Evolutionary conservation across 306 rosid species (phyloP).

Genomic region (Parietaria judaica): DNA sequence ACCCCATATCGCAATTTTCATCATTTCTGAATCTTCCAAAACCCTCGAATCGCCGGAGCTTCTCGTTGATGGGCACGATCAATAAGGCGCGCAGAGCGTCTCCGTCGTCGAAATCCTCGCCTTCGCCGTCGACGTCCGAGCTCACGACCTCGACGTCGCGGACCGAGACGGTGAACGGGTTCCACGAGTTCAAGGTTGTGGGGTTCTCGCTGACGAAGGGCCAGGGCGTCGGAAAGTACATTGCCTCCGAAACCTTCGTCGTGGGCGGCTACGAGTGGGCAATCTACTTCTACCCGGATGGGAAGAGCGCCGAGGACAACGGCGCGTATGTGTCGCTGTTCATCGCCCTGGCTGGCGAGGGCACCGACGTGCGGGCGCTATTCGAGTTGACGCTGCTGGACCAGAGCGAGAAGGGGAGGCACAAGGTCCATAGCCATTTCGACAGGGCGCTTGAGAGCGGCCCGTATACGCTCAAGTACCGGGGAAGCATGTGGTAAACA

Average conservation of each 20-base stretch:
- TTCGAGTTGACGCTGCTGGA: slow-evolving; percentile 50
- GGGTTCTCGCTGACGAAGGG: slow-evolving; percentile 51
- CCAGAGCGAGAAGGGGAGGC: slow-evolving; percentile 47
- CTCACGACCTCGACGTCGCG: slow-evolving; percentile 39
- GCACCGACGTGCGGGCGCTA: slow-evolving; percentile 53
- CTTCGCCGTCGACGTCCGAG: slow-evolving; percentile 18
- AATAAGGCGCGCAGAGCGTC: slow-evolving; percentile 14
- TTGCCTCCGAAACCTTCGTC: slow-evolving; percentile 44
- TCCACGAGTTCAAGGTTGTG: slow-evolving; percentile 43
- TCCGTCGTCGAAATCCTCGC: background rate
- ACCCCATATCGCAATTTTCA: background rate
- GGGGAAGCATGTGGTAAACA: slow-evolving; percentile 61
- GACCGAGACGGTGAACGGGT: slow-evolving; percentile 44
- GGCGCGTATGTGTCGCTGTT: slow-evolving; percentile 44
- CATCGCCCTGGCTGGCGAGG: slow-evolving; percentile 51
- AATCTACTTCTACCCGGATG: slow-evolving; percentile 58
- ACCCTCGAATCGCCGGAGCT: background rate
- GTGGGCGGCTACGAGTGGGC: slow-evolving; percentile 62
- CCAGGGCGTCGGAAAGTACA: slow-evolving; percentile 48
- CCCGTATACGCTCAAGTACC: slow-evolving; percentile 52
- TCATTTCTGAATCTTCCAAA: background rate
- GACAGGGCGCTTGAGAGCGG: slow-evolving; percentile 46
- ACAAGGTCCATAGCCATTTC: slow-evolving; percentile 61
- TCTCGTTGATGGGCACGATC: slow-evolving; percentile 41
- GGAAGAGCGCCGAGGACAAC: slow-evolving; percentile 49